These are phyloP conservation scores for Wickerhamomyces chambardii DNA, from an alignment of 805 yeast genomes.

Conservation along the genomic window DNA sequence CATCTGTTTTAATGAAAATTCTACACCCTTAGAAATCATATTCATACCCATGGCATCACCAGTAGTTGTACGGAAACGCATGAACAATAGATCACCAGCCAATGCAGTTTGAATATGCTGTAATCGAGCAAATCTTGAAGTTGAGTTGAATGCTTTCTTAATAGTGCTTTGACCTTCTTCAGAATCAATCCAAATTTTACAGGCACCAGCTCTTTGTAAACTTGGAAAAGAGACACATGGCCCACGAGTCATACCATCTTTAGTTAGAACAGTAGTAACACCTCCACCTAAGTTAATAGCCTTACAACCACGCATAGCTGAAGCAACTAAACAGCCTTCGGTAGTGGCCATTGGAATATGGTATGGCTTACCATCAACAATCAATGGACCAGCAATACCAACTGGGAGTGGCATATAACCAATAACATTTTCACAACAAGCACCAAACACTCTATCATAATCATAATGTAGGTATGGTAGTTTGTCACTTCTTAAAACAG, in stretches of 20 bases:
- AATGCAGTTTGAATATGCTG: conserved; percentile 87
- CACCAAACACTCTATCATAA: conserved; percentile 94
- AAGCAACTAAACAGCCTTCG: conserved; percentile 97
- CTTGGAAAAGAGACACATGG: conserved; percentile 91
- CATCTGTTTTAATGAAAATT: conserved; percentile 76
- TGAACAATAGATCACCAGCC: conserved; percentile 84
- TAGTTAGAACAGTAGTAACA: conserved; percentile 81
- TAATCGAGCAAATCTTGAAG: conserved; percentile 94
- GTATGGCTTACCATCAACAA: conserved; percentile 80
- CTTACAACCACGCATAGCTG: conserved; percentile 98
- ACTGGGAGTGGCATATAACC: conserved; percentile 96
- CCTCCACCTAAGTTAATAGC: conserved; percentile 98
- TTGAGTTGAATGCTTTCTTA: conserved; percentile 88
- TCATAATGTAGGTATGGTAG: conserved; percentile 82
- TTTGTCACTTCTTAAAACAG: conserved; percentile 59
- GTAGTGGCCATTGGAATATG: conserved; percentile 99
- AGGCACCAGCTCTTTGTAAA: conserved; percentile 83
- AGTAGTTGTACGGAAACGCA: conserved; percentile 95
- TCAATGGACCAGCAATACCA: conserved; percentile 95
- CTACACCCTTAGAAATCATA: conserved; percentile 98
- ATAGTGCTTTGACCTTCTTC: conserved; percentile 82
- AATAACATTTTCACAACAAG: conserved; percentile 97
- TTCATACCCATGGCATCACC: conserved; percentile 99
- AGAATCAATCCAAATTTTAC: conserved; percentile 92
- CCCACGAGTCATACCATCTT: conserved; percentile 99